Base-by-base conservation (phyloP, 495 filamentous ascomycete species). In the Aspergillus homomorphus region DNA sequence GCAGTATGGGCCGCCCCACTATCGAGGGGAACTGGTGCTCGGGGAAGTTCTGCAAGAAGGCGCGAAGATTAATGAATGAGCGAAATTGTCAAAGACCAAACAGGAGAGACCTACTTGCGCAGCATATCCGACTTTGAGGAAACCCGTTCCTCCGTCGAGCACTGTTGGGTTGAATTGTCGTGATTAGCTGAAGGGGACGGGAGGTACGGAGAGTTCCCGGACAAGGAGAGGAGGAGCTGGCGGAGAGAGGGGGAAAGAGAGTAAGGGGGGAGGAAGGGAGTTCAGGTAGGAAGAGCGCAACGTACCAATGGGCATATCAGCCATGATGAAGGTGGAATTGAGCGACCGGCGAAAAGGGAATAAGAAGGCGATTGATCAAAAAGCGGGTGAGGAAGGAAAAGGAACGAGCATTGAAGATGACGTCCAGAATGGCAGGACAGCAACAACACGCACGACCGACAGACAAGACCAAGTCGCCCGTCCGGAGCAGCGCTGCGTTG, bases 71-170 rank as follows among this genome's bases (percentile, higher is more conserved):
- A 53, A 41, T 57, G 53, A 60, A 28, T 64, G 60, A 53, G 33
- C 20, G 22, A 26, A 58, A 66, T 48, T 28, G 45, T 45, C 51
- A 18, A 51, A 41, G 15, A 26, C 63, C 21, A 38, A 42, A 26
- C 20, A n/a, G 45, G 19, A 51, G 38, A 22, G 59, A 68, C 74
- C 64, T 75, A 90, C 87, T 78, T 88, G 90, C 62, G 85, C 92
- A 59, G 94, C 95, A 82, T 97, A 98, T 73, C 94, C 94, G 77
- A 96, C 94, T 78, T 99, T 99, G 74, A 98, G 88, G 84, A 98
- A 99, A 74, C 94, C 94, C 69, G 94, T 98, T 77, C 94, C 94
- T 84, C 95, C 95, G 85, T 98, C 94, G 84, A 98, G 92, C 70
- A 98, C 94, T 98, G 72, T 38, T 38, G 8, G 41, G 49, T 41